Percentiles rank a stretch among this genome's conserved stretches.
Conservation (phyloP, 2,329 filamentous ascomycete species). For the Colletotrichum tabaci region DNA sequence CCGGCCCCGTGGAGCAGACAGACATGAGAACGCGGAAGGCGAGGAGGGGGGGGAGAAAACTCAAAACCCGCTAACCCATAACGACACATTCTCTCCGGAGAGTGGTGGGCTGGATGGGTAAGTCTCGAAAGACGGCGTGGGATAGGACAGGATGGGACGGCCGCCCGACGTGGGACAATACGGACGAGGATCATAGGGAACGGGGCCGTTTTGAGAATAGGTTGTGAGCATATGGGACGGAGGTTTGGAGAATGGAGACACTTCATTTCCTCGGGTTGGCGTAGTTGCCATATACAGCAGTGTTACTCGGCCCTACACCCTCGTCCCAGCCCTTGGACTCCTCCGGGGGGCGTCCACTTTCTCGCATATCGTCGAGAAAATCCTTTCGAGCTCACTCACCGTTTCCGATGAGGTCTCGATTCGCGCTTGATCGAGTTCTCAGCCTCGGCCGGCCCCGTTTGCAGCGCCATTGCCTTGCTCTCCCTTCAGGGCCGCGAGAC, state of each 20-base stretch:
- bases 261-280: conserved; percentile 10
- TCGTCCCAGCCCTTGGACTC: not conserved
- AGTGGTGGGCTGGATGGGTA: conserved; percentile 9
- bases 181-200: not conserved
- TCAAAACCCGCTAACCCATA: not conserved
- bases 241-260: conserved; percentile 9
- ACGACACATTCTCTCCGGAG: not conserved
- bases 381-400: not conserved
- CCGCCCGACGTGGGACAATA: not conserved
- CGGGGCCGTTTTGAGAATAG: not conserved
- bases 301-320: conserved; percentile 17
- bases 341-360: conserved; percentile 4
- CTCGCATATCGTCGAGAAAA: conserved; percentile 18
- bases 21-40: too few species aligned
- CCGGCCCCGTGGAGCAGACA: not conserved
- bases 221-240: not conserved
- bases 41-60: not conserved
- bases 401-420: conserved; percentile 3
- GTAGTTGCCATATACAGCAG: conserved; percentile 3
- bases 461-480: not conserved
- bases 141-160: conserved; percentile 23
- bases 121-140: conserved; percentile 6
- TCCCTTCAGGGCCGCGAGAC: conserved; percentile 66
- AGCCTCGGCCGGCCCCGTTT: conserved; percentile 49
- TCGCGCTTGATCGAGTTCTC: not conserved